Evolutionary conservation across 1,284 basidiomycete species (phyloP), one percentile per base, ranked within the genome.

Genomic region (Rhodotorula sp.): DNA sequence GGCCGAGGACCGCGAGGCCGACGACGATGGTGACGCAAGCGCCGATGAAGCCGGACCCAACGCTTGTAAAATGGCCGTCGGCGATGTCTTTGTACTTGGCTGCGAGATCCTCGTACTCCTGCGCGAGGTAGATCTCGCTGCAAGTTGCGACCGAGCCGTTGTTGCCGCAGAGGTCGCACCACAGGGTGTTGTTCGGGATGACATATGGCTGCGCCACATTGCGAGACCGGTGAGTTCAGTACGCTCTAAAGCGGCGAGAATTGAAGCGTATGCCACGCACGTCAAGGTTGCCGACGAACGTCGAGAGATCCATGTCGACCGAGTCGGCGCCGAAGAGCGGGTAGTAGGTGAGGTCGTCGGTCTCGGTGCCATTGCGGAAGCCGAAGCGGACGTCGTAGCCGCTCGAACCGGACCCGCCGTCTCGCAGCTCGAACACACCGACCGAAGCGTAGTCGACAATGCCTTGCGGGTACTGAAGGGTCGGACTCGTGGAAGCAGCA

Each of bases 381-480:
- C 73, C 73, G 57, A 76, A 69, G 16, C 75, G 68, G 19, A 76
- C 75, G 59, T 70, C 64, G 64, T 60, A 59, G 17, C 58, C 63
- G 60, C 50, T 57, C 41, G 61, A 2, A 14, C 60, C 61, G 10
- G 49, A 61, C 2, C 45, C 53, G 81, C 87, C 89, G 84, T 76
- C 88, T 86, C 72, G 87, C 68, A 94, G 84, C 83, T 94, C 92
- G 75, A 93, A 89, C 57, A 88, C 88, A 61, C 91, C 81, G 27
- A 90, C 89, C 60, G 90, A 89, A 2, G 89, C 89, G 78, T 87
- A 93, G 82, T 92, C 86, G 78, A 92, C 91, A 89, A 74, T 73
- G 13, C 46, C 64, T 54, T 65, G 34, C 54, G 59, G 66, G 70
- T 45, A 34, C 19, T 23, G 19, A 27, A 59, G 86, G 87, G 78